These are phyloP conservation scores for Cercospora brassicicola DNA, from an alignment of 2,329 filamentous ascomycete genomes.

Conservation along the genomic window DNA sequence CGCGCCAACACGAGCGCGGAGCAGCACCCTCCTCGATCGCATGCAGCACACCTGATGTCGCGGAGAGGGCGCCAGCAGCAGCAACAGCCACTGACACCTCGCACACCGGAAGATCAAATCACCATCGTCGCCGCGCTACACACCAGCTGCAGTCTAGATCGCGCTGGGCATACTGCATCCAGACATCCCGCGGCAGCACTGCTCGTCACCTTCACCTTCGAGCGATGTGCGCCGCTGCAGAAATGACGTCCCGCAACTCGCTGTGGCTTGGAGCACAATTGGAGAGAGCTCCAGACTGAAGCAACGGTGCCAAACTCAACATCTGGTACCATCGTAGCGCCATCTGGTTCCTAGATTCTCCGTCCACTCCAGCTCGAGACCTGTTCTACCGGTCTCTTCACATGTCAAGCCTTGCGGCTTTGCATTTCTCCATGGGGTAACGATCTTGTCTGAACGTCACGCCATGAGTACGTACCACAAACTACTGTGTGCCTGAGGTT, in stretches of 20 bases:
- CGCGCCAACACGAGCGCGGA: background rate
- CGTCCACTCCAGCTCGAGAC: constrained; percentile 11
- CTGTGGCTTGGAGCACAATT: constrained; percentile 2
- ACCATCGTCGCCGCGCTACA: background rate
- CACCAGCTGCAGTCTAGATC: background rate
- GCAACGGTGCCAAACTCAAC: constrained; percentile 5
- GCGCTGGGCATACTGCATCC: background rate
- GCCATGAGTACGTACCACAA: background rate
- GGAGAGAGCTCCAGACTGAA: background rate
- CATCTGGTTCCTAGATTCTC: constrained; percentile 11
- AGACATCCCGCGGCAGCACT: background rate
- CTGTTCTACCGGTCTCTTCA: background rate
- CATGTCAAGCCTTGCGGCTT: background rate
- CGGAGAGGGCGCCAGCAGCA: background rate
- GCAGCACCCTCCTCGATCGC: background rate
- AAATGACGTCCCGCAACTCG: constrained; percentile 3
- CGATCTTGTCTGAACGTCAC: constrained; percentile 1
- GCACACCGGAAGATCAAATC: background rate
- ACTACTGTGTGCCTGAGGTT: background rate
- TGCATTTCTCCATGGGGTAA: constrained; percentile 1
- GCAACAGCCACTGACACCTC: background rate
- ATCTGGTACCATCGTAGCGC: background rate
- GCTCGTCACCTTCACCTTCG: background rate
- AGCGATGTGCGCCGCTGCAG: background rate
- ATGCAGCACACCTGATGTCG: background rate